Evolutionary conservation across 805 yeast species (phyloP), one percentile per base, ranked within the genome.

Genomic region (Wickerhamiella nectarea): DNA sequence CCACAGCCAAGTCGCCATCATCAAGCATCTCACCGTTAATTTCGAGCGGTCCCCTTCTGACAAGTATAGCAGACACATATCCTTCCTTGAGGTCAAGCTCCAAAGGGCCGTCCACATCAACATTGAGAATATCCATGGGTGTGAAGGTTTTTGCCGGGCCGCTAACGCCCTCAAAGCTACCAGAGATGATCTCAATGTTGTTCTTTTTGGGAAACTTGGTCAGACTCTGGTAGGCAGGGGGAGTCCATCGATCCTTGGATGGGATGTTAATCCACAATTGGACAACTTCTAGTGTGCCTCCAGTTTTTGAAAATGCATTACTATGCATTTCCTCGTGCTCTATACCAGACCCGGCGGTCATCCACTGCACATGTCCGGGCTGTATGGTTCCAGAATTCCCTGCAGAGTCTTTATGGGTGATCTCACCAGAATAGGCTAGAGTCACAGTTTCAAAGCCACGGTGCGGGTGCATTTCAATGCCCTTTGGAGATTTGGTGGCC

Each of bases 221-320:
- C 56, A 83, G 67, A 57, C 81, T 89, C 54, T 93, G 71, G 63
- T 84, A 84, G 46, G 87, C 65, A 36, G 93, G 93, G 20, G 71
- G 72, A 49, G 72, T 62, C 43, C 75, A 66, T 54, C 80, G 81
- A 56, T 77, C 59, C 1, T 70, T 62, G 41, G 64, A 71, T 21
- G 89, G 93, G 52, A 77, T 69, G 58, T 82, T 91, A 36, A 82
- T 87, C 94, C 94, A 84, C 45, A 84, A 63, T 61, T 84, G 95
- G 70, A 83, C 65, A 46, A 94, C 94, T 44, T 66, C 69, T 10
- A 70, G 58, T 0, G 78, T 74, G 35, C 69, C 70, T 18, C 64
- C 63, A 2, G 20, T 17, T 12, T 18, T 10, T 21, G 46, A 21
- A 41, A 45, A 45, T 34, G 36, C 26, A 4, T 31, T 17, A 10